Percentiles rank a stretch among this genome's conserved stretches.
phyloP scores from a whole-genome alignment of 129 eudicot species.

The Pulicaria dysenterica region DNA sequence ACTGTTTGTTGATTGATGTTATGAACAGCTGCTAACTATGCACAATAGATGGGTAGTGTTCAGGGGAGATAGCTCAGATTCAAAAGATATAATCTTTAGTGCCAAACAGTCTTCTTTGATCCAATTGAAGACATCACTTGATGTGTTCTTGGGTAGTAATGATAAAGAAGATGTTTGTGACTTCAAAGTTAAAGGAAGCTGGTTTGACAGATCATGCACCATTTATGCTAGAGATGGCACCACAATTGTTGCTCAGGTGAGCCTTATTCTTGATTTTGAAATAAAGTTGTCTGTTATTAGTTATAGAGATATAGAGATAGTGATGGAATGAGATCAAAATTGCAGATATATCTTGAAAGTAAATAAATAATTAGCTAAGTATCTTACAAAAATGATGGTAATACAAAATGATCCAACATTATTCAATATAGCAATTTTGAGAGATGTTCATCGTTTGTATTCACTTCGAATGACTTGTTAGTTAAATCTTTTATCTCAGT shows the following conservation, averaged over 20 bases:
- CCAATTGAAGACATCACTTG: conserved; percentile 40
- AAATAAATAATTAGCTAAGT: too few relatives aligned
- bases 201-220: conserved; percentile 43
- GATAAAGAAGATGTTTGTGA: conserved; percentile 33
- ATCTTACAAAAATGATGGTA: too few relatives aligned
- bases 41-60: conserved; percentile 48
- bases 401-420: too few relatives aligned
- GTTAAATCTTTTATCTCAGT: too few relatives aligned
- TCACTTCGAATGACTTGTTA: too few relatives aligned
- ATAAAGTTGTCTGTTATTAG: neutral
- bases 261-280: neutral
- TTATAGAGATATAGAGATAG: neutral
- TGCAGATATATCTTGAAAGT: neutral
- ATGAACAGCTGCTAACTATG: conserved; percentile 27
- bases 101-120: conserved; percentile 35
- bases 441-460: too few relatives aligned
- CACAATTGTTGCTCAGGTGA: conserved; percentile 44
- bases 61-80: conserved; percentile 44
- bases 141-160: conserved; percentile 37
- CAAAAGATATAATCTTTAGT: conserved; percentile 36
- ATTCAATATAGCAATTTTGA: too few relatives aligned
- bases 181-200: conserved; percentile 45
- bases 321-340: neutral
- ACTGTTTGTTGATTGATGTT: conserved; percentile 8
- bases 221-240: conserved; percentile 35